A percentile compares a stretch with the other conserved stretches of the same genome.
Evolutionary conservation across 2,329 filamentous ascomycete species (phyloP).

Genomic region (Neonectria punicea): DNA sequence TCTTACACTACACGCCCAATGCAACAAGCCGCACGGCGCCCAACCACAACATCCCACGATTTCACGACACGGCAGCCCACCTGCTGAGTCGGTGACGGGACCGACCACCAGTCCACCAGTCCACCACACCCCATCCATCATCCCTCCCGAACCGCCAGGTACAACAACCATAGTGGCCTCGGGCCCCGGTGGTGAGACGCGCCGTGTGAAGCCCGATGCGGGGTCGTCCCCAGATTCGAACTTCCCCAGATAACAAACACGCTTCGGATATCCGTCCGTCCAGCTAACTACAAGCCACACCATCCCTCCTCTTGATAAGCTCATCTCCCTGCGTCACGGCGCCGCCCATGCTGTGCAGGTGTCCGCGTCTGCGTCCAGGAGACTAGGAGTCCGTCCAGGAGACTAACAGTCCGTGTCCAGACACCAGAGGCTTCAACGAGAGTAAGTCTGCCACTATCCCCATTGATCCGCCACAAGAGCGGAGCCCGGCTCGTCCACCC

Average conservation of each 20-base stretch:
- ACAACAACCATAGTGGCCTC: slow-evolving; percentile 1
- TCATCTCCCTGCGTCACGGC: not conserved
- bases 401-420: not conserved
- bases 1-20: not conserved
- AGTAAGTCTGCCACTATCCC: not conserved
- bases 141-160: slow-evolving; percentile 6
- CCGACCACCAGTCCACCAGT: not conserved
- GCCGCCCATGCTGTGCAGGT: not conserved
- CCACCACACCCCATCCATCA: not conserved
- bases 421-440: not conserved
- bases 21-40: not conserved
- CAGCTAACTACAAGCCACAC: slow-evolving; percentile 11
- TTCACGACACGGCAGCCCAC: not conserved
- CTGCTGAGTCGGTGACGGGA: not conserved
- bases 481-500: slow-evolving; percentile 5
- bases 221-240: slow-evolving; percentile 22
- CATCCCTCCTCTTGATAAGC: slow-evolving; percentile 18
- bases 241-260: slow-evolving; percentile 20
- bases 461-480: not conserved
- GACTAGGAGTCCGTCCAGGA: not conserved
- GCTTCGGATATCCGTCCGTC: not conserved
- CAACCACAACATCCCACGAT: slow-evolving; percentile 9
- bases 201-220: slow-evolving; percentile 16
- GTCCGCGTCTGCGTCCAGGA: not conserved
- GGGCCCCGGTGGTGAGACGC: slow-evolving; percentile 9